Conservation (phyloP, 2,329 filamentous ascomycete genomes). For the Colletotrichum sp. region DNA sequence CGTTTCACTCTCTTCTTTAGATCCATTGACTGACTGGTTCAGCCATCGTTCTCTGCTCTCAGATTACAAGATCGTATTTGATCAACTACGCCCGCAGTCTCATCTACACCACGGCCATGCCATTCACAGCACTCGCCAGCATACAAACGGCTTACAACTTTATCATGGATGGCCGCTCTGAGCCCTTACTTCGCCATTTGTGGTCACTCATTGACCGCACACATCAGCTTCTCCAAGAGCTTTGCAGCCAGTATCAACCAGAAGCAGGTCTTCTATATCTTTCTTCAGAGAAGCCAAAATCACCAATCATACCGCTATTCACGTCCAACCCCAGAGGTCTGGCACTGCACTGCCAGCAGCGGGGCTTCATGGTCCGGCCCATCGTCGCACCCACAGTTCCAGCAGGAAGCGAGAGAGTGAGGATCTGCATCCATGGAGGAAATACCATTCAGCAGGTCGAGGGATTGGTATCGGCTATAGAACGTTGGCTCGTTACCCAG, state of each 20-base stretch:
- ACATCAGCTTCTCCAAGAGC: conserved; percentile 43
- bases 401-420: conserved; percentile 64
- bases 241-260: conserved; percentile 30
- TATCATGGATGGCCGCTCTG: conserved; percentile 54
- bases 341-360: conserved; percentile 63
- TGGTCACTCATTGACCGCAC: conserved; percentile 51
- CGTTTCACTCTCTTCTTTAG: background rate
- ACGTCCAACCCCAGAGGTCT: conserved; percentile 63
- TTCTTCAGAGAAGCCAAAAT: conserved; percentile 44
- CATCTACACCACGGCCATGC: conserved; percentile 77
- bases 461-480: conserved; percentile 52
- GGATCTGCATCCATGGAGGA: conserved; percentile 71
- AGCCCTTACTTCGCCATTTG: conserved; percentile 41
- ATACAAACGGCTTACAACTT: conserved; percentile 64
- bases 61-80: conserved; percentile 65
- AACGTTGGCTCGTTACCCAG: conserved; percentile 44
- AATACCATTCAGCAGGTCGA: conserved; percentile 66
- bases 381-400: conserved; percentile 75
- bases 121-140: conserved; percentile 63
- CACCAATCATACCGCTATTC: conserved; percentile 70
- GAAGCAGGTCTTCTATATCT: conserved; percentile 37
- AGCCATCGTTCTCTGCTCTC: conserved; percentile 66
- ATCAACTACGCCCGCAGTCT: conserved; percentile 79
- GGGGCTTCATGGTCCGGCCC: conserved; percentile 65
- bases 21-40: conserved; percentile 12